Evolutionary conservation across 2,329 filamentous ascomycete species (phyloP), one percentile per base, ranked within the genome.

Genomic region (Ophiostoma ips): DNA sequence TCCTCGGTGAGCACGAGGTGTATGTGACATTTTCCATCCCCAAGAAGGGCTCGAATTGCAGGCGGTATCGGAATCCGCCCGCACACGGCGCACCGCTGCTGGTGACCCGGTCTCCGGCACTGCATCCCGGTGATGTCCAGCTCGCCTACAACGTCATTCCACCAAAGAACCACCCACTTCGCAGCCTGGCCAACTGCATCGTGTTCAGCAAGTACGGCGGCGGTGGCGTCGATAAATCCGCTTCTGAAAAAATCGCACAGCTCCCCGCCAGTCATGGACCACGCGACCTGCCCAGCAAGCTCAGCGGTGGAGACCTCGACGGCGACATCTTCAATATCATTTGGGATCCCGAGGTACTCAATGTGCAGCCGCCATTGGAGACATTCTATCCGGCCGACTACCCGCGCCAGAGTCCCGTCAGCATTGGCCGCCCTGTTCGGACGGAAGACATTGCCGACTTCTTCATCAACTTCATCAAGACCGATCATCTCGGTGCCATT

Each of bases 311-410:
- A 0, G 87, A 94, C 61, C 71, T 94, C 0, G 87, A 92, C 55
- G 87, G 87, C 0, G 88, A 95, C 61, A 66, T 86, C 0, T 94
- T 84, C 63, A 83, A 87, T 55, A 66, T 94, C 46, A 84, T 94
- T 45, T 92, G 77, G 71, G 86, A 94, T 56, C 57, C 63, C 2
- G 48, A 34, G 0, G 44, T 59, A 3, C 53, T 58, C 0, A 59
- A 62, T 0, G 69, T 79, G 0, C 2, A 45, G 5, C 62, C 73
- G 1, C 70, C 75, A 0, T 37, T 56, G 11, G 19, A 13, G 0
- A 68, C 65, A 0, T 77, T 70, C n/a, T 0, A 3, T 1, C 77
- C 87, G 0, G 86, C 87, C 0, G 77, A 87, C 55, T 94, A 94
- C 57, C 73, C 78, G 3, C 71, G 77, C 1, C 69, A 76, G 0